Base-by-base conservation (phyloP, 2,329 filamentous ascomycete species). In the Penicillium hordei region DNA sequence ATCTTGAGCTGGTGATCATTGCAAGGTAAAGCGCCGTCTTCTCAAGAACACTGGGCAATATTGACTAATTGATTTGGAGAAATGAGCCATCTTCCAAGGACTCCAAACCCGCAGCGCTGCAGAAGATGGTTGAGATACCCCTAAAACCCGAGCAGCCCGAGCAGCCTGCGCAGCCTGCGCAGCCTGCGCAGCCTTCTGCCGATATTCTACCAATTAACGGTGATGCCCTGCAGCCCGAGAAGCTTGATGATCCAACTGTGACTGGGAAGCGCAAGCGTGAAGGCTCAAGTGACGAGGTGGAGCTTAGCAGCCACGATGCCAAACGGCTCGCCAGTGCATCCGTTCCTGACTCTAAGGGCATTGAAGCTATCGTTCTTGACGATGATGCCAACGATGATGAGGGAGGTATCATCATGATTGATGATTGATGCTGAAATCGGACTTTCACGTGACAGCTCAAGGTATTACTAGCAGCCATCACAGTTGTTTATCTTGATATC, bases 401-500 rank as follows among this genome's bases (percentile, higher is more conserved):
- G n/a, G 80, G 78, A 53, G 87, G 86, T 23, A 82, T 85, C 21
- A 90, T 90, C 65, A 68, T 89, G 59, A 90, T 91, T 69, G 76
- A 86, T 57, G 84, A 87, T 71, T 86, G 72, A 60, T 49, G 50
- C 36, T 17, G 19, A 4, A 13, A 19, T 19, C 13, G 15, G 25
- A 34, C 4, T 29, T 48, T 23, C 17, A 17, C 4, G 17, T 50
- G 15, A 19, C 31, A 44, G 15, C 8, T n/a, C 57, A 45, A 48
- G 19, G 33, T 34, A 44, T 50, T 9, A 19, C 12, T 31, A 23
- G 13, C 23, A 48, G 15, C 23, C 43, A 5, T 19, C 19, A 33
- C 48, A 19, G 21, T 13, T 33, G 12, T 36, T 33, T 29, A 36
- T 29, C 27, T 50, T 40, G 38, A 34, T 19, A 36, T 34, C 21